Conservation (phyloP, 1,284 basidiomycete species). For the Fomitopsis palustris region DNA sequence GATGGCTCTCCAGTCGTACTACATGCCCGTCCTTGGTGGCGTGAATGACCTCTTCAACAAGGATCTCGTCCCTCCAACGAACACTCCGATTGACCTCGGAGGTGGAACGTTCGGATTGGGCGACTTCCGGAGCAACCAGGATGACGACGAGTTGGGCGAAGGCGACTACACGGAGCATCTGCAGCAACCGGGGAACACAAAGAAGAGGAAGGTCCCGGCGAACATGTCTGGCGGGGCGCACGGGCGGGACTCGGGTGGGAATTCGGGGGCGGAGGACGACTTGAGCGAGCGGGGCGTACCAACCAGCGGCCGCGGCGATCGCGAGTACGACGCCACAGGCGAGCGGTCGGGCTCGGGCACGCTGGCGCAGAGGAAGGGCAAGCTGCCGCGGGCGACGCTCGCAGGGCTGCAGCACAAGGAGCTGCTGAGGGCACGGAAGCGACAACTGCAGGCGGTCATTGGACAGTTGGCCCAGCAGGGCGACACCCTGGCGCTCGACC, state of each 20-base stretch:
- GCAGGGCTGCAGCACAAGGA: conserved; percentile 75
- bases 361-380: conserved; percentile 37
- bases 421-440: conserved; percentile 59
- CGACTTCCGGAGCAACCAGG: conserved; percentile 27
- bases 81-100: conserved; percentile 24
- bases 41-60: conserved; percentile 40
- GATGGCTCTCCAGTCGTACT: conserved; percentile 59
- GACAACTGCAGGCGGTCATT: conserved; percentile 64
- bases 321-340: conserved; percentile 18
- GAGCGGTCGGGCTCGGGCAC: conserved; percentile 1
- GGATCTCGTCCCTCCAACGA: conserved; percentile 10
- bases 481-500: conserved; percentile 66
- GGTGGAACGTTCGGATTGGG: conserved; percentile 12
- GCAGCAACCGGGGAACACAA: conserved; percentile 76
- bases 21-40: conserved; percentile 50
- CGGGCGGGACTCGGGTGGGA: conserved; percentile 33
- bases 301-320: conserved; percentile 19
- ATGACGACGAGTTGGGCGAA: conserved; percentile 49
- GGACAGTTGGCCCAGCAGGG: conserved; percentile 56
- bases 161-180: conserved; percentile 63
- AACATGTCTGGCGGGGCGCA: conserved; percentile 40
- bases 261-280: conserved; percentile 39
- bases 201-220: conserved; percentile 78
- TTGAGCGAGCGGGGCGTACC: conserved; percentile 24
- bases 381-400: conserved; percentile 55